Evolutionary conservation across 2,329 filamentous ascomycete genomes (phyloP).

Genomic region (Daldinia sp.): DNA sequence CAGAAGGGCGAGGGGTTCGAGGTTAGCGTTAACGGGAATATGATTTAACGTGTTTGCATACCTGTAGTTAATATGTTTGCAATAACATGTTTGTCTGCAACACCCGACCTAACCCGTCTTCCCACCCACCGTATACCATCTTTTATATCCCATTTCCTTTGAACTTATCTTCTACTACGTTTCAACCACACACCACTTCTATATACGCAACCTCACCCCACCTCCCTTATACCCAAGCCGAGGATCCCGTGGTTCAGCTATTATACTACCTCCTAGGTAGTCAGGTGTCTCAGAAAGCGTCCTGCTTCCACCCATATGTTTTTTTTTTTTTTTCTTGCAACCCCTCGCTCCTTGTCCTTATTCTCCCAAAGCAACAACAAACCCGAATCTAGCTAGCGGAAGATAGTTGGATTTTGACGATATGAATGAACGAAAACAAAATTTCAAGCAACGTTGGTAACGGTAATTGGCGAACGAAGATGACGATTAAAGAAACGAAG

Average conservation of each 20-base stretch:
- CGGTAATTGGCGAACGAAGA: not conserved
- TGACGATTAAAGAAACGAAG: not conserved
- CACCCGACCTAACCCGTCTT: not conserved
- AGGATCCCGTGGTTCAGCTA: not conserved
- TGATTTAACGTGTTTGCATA: constrained; percentile 59
- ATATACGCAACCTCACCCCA: too few relatives aligned
- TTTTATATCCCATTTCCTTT: constrained; percentile 1
- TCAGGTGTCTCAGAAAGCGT: not conserved
- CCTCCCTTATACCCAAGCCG: not conserved
- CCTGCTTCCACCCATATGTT: not conserved
- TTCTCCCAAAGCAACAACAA: not conserved
- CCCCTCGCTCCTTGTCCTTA: not conserved
- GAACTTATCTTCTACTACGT: not conserved
- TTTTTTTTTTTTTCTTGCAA: not conserved
- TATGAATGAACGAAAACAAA: not conserved
- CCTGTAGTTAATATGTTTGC: too few relatives aligned
- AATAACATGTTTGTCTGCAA: too few relatives aligned
- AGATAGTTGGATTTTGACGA: constrained; percentile 1
- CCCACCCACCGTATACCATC: not conserved
- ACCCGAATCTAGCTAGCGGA: not conserved
- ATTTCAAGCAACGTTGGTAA: too few relatives aligned
- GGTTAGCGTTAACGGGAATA: constrained; percentile 81
- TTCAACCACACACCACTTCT: not conserved
- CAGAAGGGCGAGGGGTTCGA: constrained; percentile 86
- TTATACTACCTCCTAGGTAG: too few relatives aligned